Conservation (phyloP, 2,329 filamentous ascomycete genomes). For the Lasiodiplodia hormozganensis region DNA sequence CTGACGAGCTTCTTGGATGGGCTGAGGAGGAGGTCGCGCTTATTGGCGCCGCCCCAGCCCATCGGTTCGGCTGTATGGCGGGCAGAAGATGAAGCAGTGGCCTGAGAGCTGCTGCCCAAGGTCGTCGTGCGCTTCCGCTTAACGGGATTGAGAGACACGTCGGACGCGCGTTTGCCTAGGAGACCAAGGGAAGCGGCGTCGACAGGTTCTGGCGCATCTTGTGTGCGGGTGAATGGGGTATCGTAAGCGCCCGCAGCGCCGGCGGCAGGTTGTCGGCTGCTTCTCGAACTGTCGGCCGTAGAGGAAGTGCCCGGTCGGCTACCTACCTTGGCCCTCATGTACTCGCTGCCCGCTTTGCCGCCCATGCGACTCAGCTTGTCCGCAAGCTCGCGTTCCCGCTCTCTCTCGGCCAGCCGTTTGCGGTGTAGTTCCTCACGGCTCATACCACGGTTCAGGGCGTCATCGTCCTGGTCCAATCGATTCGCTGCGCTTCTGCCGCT, state of each 20-base stretch:
- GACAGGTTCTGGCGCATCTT: slow-evolving; percentile 3
- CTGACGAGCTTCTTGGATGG: slow-evolving; percentile 12
- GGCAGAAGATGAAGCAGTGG: slow-evolving; percentile 30
- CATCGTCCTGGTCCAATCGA: slow-evolving; percentile 71
- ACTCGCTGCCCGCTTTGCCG: slow-evolving; percentile 70
- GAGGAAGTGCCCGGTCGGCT: background rate
- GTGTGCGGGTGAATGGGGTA: slow-evolving; percentile 24
- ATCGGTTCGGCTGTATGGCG: slow-evolving; percentile 43
- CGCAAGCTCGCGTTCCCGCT: slow-evolving; percentile 76
- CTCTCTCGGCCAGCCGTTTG: slow-evolving; percentile 68
- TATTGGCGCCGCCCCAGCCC: slow-evolving; percentile 56
- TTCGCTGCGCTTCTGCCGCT: slow-evolving; percentile 60
- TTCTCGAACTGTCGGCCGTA: background rate
- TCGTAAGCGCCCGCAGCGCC: slow-evolving; percentile 31
- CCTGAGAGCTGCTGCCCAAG: background rate
- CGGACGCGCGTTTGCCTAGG: slow-evolving; percentile 51
- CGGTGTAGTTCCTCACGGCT: slow-evolving; percentile 72
- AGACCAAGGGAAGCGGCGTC: slow-evolving; percentile 51
- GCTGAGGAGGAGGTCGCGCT: slow-evolving; percentile 22
- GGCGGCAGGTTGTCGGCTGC: slow-evolving; percentile 9
- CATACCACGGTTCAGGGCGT: slow-evolving; percentile 61
- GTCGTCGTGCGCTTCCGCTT: slow-evolving; percentile 51
- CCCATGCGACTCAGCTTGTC: slow-evolving; percentile 70
- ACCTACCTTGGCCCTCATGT: slow-evolving; percentile 61
- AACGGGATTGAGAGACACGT: slow-evolving; percentile 51